phyloP scores from a whole-genome alignment of 2,329 filamentous ascomycete genomes.

The Colletotrichum shisoi region DNA sequence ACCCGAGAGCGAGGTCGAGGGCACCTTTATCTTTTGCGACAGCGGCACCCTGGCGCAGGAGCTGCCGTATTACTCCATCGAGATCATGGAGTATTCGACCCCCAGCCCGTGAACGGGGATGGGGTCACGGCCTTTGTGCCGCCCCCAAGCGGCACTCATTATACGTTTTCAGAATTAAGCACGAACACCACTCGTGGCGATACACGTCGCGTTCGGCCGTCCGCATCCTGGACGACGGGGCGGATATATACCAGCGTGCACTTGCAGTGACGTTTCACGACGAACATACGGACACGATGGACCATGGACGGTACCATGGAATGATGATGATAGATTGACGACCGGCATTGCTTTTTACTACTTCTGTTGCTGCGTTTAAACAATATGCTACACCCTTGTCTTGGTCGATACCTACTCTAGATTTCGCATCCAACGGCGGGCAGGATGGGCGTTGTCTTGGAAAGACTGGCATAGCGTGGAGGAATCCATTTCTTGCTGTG shows the following conservation, averaged over 20 bases:
- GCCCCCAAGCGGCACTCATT: conserved; percentile 1
- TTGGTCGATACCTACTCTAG: conserved; percentile 12
- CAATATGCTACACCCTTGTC: neutral
- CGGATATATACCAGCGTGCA: neutral
- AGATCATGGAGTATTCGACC: conserved; percentile 56
- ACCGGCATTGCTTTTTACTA: neutral
- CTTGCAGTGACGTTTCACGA: conserved; percentile 8
- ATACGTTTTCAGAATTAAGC: conserved; percentile 19
- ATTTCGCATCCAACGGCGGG: neutral
- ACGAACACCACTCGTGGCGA: conserved; percentile 5
- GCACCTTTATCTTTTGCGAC: conserved; percentile 40
- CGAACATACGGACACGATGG: conserved; percentile 3
- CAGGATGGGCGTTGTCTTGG: neutral
- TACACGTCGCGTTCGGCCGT: conserved; percentile 11
- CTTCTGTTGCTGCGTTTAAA: neutral
- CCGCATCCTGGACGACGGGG: conserved; percentile 1
- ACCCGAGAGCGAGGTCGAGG: conserved; percentile 56
- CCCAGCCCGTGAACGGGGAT: conserved; percentile 26
- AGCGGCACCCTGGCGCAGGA: conserved; percentile 55
- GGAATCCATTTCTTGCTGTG: neutral
- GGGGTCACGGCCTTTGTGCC: neutral
- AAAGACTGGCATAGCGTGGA: conserved; percentile 21
- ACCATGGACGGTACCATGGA: neutral
- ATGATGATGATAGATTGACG: conserved; percentile 18
- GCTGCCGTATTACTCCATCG: conserved; percentile 59